Evolutionary conservation across 1,284 basidiomycete species (phyloP), one percentile per base, ranked within the genome.

Genomic region (Quambalaria eucalypti): DNA sequence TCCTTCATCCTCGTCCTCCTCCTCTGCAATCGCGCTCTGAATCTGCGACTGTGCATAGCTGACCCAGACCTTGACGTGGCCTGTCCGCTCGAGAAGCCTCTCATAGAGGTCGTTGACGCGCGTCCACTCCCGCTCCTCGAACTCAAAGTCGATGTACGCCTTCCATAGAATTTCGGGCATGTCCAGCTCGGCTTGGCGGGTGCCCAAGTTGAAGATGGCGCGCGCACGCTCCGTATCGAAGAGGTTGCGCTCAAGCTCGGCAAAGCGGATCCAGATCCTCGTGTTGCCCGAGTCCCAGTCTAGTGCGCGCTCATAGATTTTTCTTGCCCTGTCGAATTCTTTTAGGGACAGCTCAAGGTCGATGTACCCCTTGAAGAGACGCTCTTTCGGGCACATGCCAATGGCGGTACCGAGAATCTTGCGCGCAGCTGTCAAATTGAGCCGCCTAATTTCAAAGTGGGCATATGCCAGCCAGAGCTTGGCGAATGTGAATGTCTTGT

Each of bases 401-500:
- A 99, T 91, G 2, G 86, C 87, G 0, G 86, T 82, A 12, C 93
- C 93, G 29, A 99, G 78, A 31, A 92, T 83, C 76, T 91, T 97
- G 49, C 95, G 82, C 2, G 93, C 93, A 14, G 88, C 84, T 26
- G 80, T 78, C 29, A 99, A 79, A 62, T 96, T 86, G 33, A 95
- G 79, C 47, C 85, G 83, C 26, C 95, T 83, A 16, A 97, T 80
- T 76, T 98, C 93, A 69, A 97, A 98, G 59, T 86, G 84, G 1
- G 93, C 90, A 66, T 87, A 95, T 78, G 70, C 87, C 81, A 48
- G 87, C 74, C 74, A 76, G 21, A 76, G 65, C 67, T 98, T 98
- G 12, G 93, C 90, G 67, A 99, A 99, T 0, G 95, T 97, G 76
- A 99, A 98, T 54, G 85, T 83, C 71, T 91, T 91, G 77, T 98